Evolutionary conservation across 441 rosid species (phyloP), one percentile per base, ranked within the genome.

Genomic region (Bocquillonia castaneifolia): DNA sequence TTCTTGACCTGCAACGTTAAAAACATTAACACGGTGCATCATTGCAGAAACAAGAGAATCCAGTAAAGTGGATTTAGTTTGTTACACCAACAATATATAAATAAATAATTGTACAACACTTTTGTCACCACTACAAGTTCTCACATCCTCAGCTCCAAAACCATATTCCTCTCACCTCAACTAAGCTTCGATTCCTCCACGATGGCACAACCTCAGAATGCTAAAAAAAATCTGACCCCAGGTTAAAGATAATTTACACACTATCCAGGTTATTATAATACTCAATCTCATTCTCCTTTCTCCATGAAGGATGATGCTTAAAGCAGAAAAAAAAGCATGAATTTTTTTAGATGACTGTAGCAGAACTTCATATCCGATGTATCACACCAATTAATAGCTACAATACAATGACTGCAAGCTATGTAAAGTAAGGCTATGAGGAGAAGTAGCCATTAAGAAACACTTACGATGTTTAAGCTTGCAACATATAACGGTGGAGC

Each of bases 401-500:
- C 29, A 40, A 7, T 45, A 25, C 5, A 23, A 29, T 8, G 12
- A 39, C 26, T 17, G 26, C 25, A 25, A 36, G 31, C 32, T 57
- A 39, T 26, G 12, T 13, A 23, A 67, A n/a, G 32, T 28, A 56
- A 57, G 26, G 31, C 25, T 13, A 67, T 63, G 50, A 39, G 12
- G n/a, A 60, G 17, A 23, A 59, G 40, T 18, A n/a, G 29, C 51
- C 18, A 17, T 20, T 68, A 23, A 48, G 77, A 32, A 52, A 73
- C 57, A 85, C 98, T 74, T 83, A 92, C 99, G 66, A 90, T 89
- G 74, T 94, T 94, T 84, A 94, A 76, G 96, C 98, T 94, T 76
- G 90, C 99, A 50, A 90, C 98, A 68, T 90, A 87, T 72, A 94
- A 79, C 32, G 99, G 99, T 3, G 99, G 98, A 74, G 87, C 95